Base-by-base conservation (phyloP, 2,329 filamentous ascomycete species). In the Colletotrichum neosansevieriae region DNA sequence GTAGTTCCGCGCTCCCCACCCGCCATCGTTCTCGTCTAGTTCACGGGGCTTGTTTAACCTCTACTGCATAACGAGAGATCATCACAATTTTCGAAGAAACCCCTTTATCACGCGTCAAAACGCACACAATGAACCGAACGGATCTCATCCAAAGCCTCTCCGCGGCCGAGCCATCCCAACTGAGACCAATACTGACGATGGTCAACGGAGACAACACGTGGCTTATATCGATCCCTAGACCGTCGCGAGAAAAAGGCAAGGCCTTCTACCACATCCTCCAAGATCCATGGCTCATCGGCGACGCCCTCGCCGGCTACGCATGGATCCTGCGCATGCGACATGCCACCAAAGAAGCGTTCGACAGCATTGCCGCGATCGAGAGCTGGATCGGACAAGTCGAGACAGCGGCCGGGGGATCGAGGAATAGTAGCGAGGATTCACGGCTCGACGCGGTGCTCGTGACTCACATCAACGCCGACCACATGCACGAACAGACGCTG, bases 151-250 rank as follows among this genome's bases (percentile, higher is more conserved):
- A 32, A 9, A 45, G 24, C 10, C 15, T 58, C 0, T 2, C n/a
- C 11, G 44, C 54, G 4, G 21, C 38, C 3, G 0, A 32, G 15
- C 29, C 38, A 3, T 45, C 54, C 0, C 38, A 13, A 3, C 38
- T 2, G 5, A 32, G 54, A 3, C 77, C 78, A 0, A 68, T 77
- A 4, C 58, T 78, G n/a, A 78, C 77, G 1, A 75, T 73, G 15
- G 70, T 78, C 6, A 79, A 79, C 57, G 77, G 76, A 4, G 77
- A 79, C 54, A 75, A 77, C 17, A 77, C 76, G 21, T 79, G 78
- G 78, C 70, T 79, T 2, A 69, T 79, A 34, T 78, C 77, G 6
- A 75, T 79, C 50, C 76, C 77, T 2, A 73, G 75, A 6, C 77
- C 76, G 3, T 45, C 53, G 7, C 15, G 19, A 21, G 72, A 64